Conservation (phyloP, 2,329 filamentous ascomycete species). For the Talaromyces verruculosus region DNA sequence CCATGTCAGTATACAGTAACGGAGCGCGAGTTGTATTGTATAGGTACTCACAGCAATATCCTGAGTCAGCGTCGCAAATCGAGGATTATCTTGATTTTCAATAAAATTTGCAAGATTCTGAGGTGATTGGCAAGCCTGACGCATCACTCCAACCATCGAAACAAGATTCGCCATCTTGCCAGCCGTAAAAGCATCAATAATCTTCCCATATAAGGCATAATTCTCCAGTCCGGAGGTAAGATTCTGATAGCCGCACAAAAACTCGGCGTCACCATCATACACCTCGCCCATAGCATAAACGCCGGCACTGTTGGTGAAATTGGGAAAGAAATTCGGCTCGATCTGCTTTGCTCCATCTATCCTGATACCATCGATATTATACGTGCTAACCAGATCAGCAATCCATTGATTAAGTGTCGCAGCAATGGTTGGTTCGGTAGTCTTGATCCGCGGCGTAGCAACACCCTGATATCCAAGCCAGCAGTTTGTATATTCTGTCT, state of each 20-base stretch:
- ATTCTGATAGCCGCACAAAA: conserved; percentile 40
- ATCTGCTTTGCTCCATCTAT: conserved; percentile 50
- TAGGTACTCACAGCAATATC: conserved; percentile 44
- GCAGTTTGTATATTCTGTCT: conserved; percentile 40
- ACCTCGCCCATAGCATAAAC: conserved; percentile 50
- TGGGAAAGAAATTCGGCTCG: conserved; percentile 39
- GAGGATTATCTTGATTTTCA: conserved; percentile 60
- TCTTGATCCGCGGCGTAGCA: conserved; percentile 45
- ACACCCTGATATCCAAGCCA: conserved; percentile 51
- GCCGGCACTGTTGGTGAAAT: conserved; percentile 33
- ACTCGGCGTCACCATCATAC: conserved; percentile 34
- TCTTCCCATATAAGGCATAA: conserved; percentile 37
- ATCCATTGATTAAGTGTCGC: conserved; percentile 42
- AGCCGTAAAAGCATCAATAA: conserved; percentile 29
- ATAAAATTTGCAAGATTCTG: conserved; percentile 52
- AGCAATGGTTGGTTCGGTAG: conserved; percentile 37
- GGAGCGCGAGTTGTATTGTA: background rate
- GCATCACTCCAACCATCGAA: conserved; percentile 23
- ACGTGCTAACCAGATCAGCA: conserved; percentile 37
- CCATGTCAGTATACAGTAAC: conserved; percentile 8
- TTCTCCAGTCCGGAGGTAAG: conserved; percentile 45
- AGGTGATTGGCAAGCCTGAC: conserved; percentile 37
- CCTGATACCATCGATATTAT: conserved; percentile 47
- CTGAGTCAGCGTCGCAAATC: conserved; percentile 52
- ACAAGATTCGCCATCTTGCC: conserved; percentile 29